Evolutionary conservation across 768 basidiomycete species (phyloP), one percentile per base, ranked within the genome.

Genomic region (Asterophora parasitica): DNA sequence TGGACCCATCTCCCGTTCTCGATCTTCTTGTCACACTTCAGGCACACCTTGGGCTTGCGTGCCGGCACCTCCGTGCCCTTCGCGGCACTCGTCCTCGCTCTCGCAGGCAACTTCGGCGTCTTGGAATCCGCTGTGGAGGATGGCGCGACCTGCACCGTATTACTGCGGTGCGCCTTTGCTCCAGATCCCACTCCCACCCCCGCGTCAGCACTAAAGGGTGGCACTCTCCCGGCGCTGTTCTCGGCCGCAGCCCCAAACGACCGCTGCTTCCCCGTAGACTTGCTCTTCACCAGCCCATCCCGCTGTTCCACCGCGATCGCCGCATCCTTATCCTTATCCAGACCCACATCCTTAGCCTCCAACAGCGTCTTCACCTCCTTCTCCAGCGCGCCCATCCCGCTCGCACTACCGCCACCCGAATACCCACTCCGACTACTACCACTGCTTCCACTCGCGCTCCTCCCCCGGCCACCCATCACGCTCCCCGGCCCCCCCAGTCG

Each of bases 1-100:
- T 73, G 76, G 51, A 90, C 85, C 91, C 84, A 94, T 56, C 87
- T 71, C 54, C 86, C 85, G 61, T 92, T 86, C 31, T 85, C 83
- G 46, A 95, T 85, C 52, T 57, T 67, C 62, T 75, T 75, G 46
- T 72, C 63, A 65, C 93, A 96, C 53, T 81, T 78, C 42, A 82
- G 66, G 60, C 93, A 96, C 11, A 67, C 61, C 50, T 69, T 76
- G 19, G 62, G 57, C 61, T 64, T 70, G 55, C 60, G 71, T 17
- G 58, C 57, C 55, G 32, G 42, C 17, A 49, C 44, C 26, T 56
- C 58, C 33, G 19, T 19, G 16, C 43, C 51, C 53, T 53, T 64
- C 42, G 63, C 63, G 17, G 73, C 71, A 44, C 68, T 75, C 39
- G 83, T 82, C 53, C 75, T 70, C 23, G 78, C 71, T 28, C 83